Conservation (phyloP, 2,329 filamentous ascomycete genomes). For the Lasiodiplodia sp. region DNA sequence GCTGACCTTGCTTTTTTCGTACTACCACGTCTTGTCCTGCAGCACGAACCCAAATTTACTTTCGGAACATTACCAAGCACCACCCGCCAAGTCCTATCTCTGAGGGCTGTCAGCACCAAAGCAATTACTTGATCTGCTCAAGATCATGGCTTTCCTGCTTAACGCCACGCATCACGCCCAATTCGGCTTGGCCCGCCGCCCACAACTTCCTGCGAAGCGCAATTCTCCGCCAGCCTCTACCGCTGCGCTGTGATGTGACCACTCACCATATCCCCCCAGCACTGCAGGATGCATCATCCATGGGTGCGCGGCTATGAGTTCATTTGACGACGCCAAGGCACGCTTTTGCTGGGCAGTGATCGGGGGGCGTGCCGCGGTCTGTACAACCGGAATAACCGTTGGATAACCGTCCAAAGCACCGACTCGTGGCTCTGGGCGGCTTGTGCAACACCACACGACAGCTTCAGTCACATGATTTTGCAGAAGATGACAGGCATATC, state of each 20-base stretch:
- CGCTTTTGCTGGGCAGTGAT: not conserved
- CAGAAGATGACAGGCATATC: not conserved
- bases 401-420: not conserved
- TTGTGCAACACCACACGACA: not conserved
- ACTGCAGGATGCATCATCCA: not conserved
- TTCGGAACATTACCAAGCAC: conserved; percentile 7
- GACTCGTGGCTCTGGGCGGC: not conserved
- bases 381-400: not conserved
- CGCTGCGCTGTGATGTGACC: conserved; percentile 18
- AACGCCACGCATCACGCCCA: conserved; percentile 4
- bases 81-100: not conserved
- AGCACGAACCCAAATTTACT: not conserved
- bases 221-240: conserved; percentile 17
- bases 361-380: not conserved
- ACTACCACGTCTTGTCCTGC: not conserved
- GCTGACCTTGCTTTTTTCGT: not conserved
- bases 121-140: not conserved
- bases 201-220: conserved; percentile 22
- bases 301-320: not conserved
- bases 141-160: not conserved
- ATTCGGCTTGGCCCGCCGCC: not conserved
- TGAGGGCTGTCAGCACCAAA: not conserved
- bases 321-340: not conserved
- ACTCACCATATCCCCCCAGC: not conserved
- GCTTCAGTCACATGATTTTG: not conserved